These are phyloP conservation scores for Plasmodium vivax DNA, from an alignment of 169 alveolate genomes.

Conservation along the genomic window DNA sequence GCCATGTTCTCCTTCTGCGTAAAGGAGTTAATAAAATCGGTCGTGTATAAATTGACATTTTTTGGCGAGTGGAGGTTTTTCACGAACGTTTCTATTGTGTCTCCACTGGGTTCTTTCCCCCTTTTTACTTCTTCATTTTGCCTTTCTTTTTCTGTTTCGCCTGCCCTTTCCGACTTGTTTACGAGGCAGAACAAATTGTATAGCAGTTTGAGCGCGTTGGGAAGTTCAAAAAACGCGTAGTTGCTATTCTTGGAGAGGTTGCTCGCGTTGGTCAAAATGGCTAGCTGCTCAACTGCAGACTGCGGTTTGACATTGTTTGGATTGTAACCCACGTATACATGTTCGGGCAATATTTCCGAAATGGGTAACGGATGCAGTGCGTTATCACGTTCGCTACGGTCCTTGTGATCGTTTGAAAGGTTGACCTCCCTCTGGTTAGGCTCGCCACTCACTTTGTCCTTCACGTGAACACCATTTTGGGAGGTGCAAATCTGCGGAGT, in stretches of 20 bases:
- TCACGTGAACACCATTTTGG: not conserved
- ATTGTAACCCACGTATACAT: slow-evolving; percentile 71
- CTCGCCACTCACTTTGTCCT: not conserved
- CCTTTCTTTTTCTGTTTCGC: not conserved
- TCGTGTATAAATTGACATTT: slow-evolving; percentile 43
- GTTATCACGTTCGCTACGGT: not conserved
- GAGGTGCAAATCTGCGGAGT: not conserved
- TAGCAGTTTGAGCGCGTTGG: slow-evolving; percentile 28
- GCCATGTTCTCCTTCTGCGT: not conserved
- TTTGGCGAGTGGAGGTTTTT: slow-evolving; percentile 19
- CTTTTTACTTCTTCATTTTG: not conserved
- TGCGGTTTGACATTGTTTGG: slow-evolving; percentile 28
- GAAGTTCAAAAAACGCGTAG: slow-evolving; percentile 16
- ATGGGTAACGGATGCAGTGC: not conserved
- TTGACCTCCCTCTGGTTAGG: not conserved
- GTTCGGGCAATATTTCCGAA: slow-evolving; percentile 68
- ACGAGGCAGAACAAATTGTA: slow-evolving; percentile 61
- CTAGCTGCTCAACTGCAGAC: slow-evolving; percentile 28
- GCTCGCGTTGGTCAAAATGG: slow-evolving; percentile 14
- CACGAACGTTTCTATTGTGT: slow-evolving; percentile 29
- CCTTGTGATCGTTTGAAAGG: not conserved
- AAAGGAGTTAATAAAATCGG: slow-evolving; percentile 38
- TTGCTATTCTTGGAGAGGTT: not conserved
- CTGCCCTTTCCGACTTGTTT: slow-evolving; percentile 6
- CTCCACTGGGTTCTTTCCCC: not conserved